Percentiles rank a stretch among this genome's conserved stretches.
Conservation (phyloP, 1,284 basidiomycete genomes). For the Sphaerobolus stellatus region DNA sequence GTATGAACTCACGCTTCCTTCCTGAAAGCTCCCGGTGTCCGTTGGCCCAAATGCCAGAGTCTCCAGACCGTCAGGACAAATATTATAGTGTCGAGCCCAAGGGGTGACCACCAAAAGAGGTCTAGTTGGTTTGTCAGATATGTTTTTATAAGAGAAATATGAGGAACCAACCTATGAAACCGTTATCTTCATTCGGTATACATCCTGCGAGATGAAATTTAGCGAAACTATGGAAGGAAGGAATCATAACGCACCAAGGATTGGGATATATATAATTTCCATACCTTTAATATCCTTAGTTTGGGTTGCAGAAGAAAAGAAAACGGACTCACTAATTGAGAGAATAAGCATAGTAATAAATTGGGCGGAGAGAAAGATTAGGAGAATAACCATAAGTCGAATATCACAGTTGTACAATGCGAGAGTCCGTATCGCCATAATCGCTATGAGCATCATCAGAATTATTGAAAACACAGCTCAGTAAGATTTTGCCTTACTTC, state of each 20-base stretch:
- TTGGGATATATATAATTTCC: neutral
- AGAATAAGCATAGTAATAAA: neutral
- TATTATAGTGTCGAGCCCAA: constrained; percentile 4
- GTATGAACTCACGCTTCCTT: constrained; percentile 1
- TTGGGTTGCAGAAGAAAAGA: neutral
- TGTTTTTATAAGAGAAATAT: neutral
- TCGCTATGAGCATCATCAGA: neutral
- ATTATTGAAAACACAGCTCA: neutral
- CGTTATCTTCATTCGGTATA: too few species aligned
- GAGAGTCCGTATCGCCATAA: constrained; percentile 1
- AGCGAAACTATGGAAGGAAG: neutral
- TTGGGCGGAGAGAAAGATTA: neutral
- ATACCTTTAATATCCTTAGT: neutral
- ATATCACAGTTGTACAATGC: constrained; percentile 6
- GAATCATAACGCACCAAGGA: neutral
- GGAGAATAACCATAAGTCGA: neutral
- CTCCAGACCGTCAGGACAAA: constrained; percentile 2
- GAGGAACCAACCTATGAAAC: neutral
- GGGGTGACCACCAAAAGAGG: constrained; percentile 5
- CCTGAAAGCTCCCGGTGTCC: too few species aligned
- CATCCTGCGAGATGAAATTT: neutral
- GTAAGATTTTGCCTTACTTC: neutral
- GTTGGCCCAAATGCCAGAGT: neutral
- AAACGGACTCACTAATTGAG: neutral
- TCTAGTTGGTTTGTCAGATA: neutral